These are phyloP conservation scores for Alternaria postmessia DNA, from an alignment of 2,329 filamentous ascomycete species.

Conservation along the genomic window DNA sequence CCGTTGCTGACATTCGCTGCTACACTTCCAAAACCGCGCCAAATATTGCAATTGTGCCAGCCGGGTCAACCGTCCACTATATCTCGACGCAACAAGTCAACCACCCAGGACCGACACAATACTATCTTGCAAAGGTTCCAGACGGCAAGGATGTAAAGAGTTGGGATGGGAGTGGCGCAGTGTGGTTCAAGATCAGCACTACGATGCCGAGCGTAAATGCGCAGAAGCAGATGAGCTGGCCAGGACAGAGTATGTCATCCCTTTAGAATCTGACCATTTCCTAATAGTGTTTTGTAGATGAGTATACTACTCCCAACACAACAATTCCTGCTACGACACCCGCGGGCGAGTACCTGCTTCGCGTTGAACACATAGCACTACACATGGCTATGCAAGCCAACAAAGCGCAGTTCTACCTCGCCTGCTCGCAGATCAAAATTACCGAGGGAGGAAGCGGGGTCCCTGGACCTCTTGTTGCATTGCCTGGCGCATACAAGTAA, in stretches of 20 bases:
- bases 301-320: conserved; percentile 43
- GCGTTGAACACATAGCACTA: conserved; percentile 51
- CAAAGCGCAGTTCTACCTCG: conserved; percentile 51
- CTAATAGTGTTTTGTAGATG: conserved; percentile 2
- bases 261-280: conserved; percentile 19
- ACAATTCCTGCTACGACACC: conserved; percentile 48
- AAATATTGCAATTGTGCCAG: conserved; percentile 32
- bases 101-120: conserved; percentile 42
- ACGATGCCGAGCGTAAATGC: conserved; percentile 37
- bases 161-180: conserved; percentile 38
- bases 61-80: conserved; percentile 39
- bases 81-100: conserved; percentile 44
- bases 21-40: conserved; percentile 14
- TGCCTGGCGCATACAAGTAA: neutral
- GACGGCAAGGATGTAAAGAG: conserved; percentile 29
- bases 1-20: no score
- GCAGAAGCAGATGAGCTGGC: conserved; percentile 42
- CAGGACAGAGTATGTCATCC: conserved; percentile 35
- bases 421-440: conserved; percentile 55
- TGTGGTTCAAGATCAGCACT: conserved; percentile 42
- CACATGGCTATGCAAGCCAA: conserved; percentile 45
- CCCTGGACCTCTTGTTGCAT: conserved; percentile 41
- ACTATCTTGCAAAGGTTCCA: conserved; percentile 42
- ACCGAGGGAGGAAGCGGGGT: conserved; percentile 52
- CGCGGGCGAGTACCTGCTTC: conserved; percentile 51